Percentiles rank a stretch among this genome's conserved stretches.
phyloP scores from a whole-genome alignment of 1,284 basidiomycete genomes.

The Ceratobasidium sp. region DNA sequence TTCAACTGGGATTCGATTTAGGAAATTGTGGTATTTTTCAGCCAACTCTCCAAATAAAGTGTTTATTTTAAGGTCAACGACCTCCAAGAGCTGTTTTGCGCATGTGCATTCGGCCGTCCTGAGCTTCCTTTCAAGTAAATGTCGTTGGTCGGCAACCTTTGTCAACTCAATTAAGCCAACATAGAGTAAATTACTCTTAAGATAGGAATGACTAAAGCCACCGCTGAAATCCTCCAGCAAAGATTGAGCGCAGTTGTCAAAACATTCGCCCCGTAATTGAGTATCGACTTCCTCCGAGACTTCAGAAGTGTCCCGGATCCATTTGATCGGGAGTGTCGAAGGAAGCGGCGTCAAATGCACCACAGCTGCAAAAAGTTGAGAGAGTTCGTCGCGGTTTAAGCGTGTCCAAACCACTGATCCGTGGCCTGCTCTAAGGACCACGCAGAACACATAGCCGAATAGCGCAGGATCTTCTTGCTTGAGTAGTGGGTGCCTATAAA shows the following conservation, averaged over 20 bases:
- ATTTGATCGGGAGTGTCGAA: background rate
- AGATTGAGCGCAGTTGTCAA: no score
- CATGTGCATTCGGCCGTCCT: background rate
- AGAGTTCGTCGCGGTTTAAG: background rate
- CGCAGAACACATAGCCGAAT: conserved; percentile 5
- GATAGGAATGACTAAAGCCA: no score
- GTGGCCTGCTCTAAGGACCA: background rate
- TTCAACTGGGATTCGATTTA: no score
- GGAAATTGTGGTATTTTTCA: background rate
- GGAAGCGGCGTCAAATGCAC: background rate
- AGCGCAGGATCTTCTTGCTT: background rate
- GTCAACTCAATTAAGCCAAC: background rate
- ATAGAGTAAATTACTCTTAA: no score
- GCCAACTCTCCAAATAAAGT: background rate
- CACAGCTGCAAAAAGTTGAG: background rate
- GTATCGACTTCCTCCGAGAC: no score
- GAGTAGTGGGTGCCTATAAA: background rate
- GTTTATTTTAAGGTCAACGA: background rate
- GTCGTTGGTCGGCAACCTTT: background rate
- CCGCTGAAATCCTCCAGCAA: no score
- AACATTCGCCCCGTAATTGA: no score
- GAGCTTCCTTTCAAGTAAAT: background rate
- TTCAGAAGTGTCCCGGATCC: background rate
- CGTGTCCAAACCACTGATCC: background rate
- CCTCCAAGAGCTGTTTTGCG: background rate